Evolutionary conservation across 352 stramenopile species (phyloP), one percentile per base, ranked within the genome.

Genomic region (Saprolegnia diclina): DNA sequence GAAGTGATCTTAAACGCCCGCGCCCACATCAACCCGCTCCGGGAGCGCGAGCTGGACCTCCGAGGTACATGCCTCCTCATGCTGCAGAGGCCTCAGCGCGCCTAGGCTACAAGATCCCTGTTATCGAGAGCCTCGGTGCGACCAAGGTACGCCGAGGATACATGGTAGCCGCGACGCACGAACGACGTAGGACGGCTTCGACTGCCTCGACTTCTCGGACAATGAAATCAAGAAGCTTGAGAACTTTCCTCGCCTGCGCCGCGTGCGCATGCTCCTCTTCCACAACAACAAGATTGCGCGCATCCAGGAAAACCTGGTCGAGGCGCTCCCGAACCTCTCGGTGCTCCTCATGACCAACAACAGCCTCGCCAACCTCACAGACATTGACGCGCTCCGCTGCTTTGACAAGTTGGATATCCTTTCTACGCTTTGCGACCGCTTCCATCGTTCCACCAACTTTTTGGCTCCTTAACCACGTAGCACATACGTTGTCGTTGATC

Each of bases 191-290:
- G 90, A 98, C 72, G 87, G 90, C 18, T 97, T 96, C 63, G 93
- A 98, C 77, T 96, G 89, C 72, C 89, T 98, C 45, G 93, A 98
- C 69, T 77, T 98, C 35, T 95, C 86, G 70, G 93, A 98, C 76
- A 98, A 98, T 73, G 91, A 98, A 72, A 93, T 98, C 67, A 95
- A 96, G 74, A 96, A 91, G 74, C 77, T 98, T 1, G 93, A 97
- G 76, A 97, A 97, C 80, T 97, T 98, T 64, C 92, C 92, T 55
- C 77, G 84, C 3, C 81, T 96, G 64, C 79, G 79, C 38, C 81
- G 92, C 18, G 77, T 98, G 54, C 90, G 85, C n/a, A 96, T 93
- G 79, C 74, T 98, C 66, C 75, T 98, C 40, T 72, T 97, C 48
- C 85, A 95, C 74, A 97, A 97, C 81, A 98, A 98, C 72, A 79